Evolutionary conservation across 2,329 filamentous ascomycete genomes (phyloP).

Genomic region (Diplodia sapinea): DNA sequence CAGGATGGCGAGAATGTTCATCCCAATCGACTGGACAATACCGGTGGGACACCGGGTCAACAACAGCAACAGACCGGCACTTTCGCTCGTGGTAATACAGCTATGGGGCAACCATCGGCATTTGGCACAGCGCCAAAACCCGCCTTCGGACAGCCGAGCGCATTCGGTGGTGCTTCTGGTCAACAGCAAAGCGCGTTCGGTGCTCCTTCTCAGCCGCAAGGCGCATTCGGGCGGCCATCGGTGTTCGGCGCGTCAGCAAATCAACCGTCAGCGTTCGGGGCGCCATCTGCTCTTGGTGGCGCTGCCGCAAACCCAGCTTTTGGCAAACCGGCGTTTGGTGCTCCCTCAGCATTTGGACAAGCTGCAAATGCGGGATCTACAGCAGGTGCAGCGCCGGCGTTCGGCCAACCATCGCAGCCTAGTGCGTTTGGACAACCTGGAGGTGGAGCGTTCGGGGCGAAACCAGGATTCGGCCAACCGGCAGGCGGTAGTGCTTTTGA

Average conservation of each 20-base stretch:
- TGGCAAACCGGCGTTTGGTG: conserved; percentile 35
- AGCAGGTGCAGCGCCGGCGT: conserved; percentile 28
- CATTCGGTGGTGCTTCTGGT: conserved; percentile 11
- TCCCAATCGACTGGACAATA: conserved; percentile 38
- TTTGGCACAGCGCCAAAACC: conserved; percentile 21
- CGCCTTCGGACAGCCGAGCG: conserved; percentile 19
- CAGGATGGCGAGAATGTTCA: conserved; percentile 45
- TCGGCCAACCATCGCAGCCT: conserved; percentile 36
- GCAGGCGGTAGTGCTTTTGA: conserved; percentile 41
- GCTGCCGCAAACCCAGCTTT: conserved; percentile 36
- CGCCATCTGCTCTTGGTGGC: conserved; percentile 5
- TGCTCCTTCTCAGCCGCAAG: conserved; percentile 28
- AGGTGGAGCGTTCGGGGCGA: conserved; percentile 38
- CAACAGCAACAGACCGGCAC: conserved; percentile 8
- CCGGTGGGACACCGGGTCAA: neutral
- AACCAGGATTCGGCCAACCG: conserved; percentile 43
- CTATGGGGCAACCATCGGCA: conserved; percentile 12
- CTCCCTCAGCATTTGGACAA: conserved; percentile 37
- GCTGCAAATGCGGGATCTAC: conserved; percentile 32
- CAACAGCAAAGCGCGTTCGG: conserved; percentile 27
- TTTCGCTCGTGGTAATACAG: neutral
- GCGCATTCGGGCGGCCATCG: conserved; percentile 30
- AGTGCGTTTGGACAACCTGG: conserved; percentile 33
- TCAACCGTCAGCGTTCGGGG: conserved; percentile 7
- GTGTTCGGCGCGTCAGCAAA: conserved; percentile 29